Conservation (phyloP, 139 green algal genomes). For the Closterium sp. region DNA sequence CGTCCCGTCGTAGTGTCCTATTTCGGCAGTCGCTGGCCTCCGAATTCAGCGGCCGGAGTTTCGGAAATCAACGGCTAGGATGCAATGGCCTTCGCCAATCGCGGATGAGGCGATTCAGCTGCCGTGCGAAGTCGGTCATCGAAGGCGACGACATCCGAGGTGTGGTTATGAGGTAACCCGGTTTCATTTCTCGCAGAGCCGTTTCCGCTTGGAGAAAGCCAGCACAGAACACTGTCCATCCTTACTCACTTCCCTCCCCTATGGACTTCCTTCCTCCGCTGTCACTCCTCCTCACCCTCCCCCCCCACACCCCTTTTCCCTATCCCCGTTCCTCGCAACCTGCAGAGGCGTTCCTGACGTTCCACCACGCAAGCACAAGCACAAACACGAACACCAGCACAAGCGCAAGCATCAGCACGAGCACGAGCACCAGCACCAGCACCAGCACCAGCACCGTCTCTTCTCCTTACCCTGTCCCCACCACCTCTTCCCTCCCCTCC, state of each 20-base stretch:
- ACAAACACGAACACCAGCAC: too few relatives aligned
- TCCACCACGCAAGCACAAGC: too few relatives aligned
- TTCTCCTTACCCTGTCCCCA: too few relatives aligned
- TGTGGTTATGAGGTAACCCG: not conserved
- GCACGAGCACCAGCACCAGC: too few relatives aligned
- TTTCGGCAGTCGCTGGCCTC: not conserved
- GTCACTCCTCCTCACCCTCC: not conserved
- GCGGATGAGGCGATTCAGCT: not conserved
- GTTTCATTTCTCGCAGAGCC: not conserved
- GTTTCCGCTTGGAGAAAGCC: not conserved
- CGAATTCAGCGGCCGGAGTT: not conserved
- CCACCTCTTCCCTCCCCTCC: not conserved
- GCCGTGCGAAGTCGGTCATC: not conserved
- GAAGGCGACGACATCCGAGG: not conserved
- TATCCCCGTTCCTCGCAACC: too few relatives aligned
- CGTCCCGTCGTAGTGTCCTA: not conserved
- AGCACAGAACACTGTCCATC: too few relatives aligned
- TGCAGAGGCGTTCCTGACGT: too few relatives aligned
- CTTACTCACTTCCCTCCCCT: not conserved
- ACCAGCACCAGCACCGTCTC: too few relatives aligned
- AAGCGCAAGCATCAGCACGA: too few relatives aligned
- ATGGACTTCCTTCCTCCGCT: not conserved
- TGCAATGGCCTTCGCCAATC: not conserved
- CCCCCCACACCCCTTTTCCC: too few relatives aligned
- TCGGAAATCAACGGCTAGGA: not conserved